Percentiles rank a stretch among this genome's conserved stretches.
These are phyloP conservation scores for Eurotiales sp. DNA, from an alignment of 2,329 filamentous ascomycete species.

Conservation along the genomic window DNA sequence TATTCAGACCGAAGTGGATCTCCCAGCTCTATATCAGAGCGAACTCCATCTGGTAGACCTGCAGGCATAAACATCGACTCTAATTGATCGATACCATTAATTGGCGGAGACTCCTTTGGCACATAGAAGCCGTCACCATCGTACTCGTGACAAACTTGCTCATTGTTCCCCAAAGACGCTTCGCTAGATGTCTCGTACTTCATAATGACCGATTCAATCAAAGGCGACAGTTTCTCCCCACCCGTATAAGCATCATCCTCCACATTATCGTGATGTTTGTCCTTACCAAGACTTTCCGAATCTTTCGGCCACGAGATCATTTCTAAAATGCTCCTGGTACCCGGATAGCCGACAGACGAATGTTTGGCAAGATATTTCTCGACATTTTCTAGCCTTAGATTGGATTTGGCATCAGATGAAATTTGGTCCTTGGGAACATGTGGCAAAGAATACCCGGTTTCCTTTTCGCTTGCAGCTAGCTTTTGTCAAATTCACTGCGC, in stretches of 20 bases:
- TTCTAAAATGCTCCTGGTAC: no score
- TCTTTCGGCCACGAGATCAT: no score
- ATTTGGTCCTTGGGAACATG: neutral
- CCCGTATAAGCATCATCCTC: neutral
- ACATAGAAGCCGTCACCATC: neutral
- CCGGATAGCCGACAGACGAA: no score
- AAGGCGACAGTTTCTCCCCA: neutral
- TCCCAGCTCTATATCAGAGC: neutral
- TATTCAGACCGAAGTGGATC: neutral
- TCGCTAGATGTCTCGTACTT: neutral
- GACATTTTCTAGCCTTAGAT: no score
- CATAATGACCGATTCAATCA: neutral
- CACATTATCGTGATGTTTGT: no score
- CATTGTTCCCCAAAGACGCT: no score
- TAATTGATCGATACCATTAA: neutral
- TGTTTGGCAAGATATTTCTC: no score
- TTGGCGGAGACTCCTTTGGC: neutral
- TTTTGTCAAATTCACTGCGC: neutral
- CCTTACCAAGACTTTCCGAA: neutral
- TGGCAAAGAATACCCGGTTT: neutral
- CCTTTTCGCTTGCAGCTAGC: neutral
- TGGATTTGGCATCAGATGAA: neutral
- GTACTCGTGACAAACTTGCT: no score
- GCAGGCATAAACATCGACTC: neutral
- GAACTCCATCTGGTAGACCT: neutral